Evolutionary conservation across 257 asterid species (phyloP), one percentile per base, ranked within the genome.

Genomic region (Paulownia fortunei): DNA sequence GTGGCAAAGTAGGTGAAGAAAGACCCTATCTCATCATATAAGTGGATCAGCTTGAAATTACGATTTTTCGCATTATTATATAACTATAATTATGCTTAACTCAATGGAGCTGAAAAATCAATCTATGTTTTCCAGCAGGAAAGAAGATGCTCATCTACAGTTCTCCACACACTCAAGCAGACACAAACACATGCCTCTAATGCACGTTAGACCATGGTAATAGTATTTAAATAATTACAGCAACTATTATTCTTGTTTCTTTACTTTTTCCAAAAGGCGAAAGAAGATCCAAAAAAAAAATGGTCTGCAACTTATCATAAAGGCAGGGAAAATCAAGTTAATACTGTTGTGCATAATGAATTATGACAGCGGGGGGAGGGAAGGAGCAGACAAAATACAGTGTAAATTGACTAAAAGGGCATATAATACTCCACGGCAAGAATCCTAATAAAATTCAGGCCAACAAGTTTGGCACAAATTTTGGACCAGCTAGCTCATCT

Each of bases 121-220:
- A 47, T 71, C 73, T 30, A 70, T 18, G 15, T 59, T 30, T 69
- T 46, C 61, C 44, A 49, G 15, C 19, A 70, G 56, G 47, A 52
- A 71, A 71, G 18, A 63, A 62, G 16, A 60, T 39, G 56, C 34
- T 66, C 12, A 6, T 44, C 56, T 36, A 66, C 12, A 26, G 71
- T 54, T 73, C 52, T 68, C 11, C 66, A 65, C 19, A 39, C 67
- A 66, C 65, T 69, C 76, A 73, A 18, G 65, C 9, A 47, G 46
- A 70, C 46, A 32, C 21, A 46, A 34, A 21, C 5, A n/a, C 63
- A 59, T 34, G 27, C 36, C 71, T 65, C 13, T n/a, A 55, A 24
- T n/a, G 47, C 75, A 69, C 18, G 42, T 8, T 21, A 32, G 52
- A 21, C 19, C 55, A 36, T n/a, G 58, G 55, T 42, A 58, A 32